Base-by-base conservation (phyloP, 495 filamentous ascomycete genomes). In the Neurospora tetraspora region DNA sequence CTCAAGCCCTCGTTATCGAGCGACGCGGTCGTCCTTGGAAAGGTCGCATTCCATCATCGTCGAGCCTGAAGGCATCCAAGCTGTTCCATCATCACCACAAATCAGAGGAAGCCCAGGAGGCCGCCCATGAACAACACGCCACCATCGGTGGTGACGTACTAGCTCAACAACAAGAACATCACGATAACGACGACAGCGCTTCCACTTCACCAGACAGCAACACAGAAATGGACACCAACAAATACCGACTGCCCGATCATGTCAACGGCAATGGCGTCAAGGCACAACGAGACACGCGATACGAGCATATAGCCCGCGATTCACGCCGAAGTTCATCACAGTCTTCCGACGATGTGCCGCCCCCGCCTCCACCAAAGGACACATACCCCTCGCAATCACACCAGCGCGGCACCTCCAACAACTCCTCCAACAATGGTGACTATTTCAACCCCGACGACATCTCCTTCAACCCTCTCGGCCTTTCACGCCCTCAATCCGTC, bases 401-500 rank as follows among this genome's bases (percentile, higher is more conserved):
- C 68, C 69, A 70, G 14, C 74, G 53, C 68, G 47, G 71, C 53
- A 42, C 71, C 73, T 45, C 72, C 61, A 40, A 73, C 79, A 20
- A 72, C 80, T 34, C 76, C 53, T 34, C 53, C 14, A 34, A 34
- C 14, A 34, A 61, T 31, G 5, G 79, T 69, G 78, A 78, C 27
- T 78, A 82, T 9, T 85, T 82, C 72, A 76, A 79, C 31, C 80
- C 81, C 7, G 84, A 86, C 74, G 77, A 79, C 16, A 74, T 83
- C 69, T 83, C 82, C 72, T 88, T 88, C 71, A 89, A 87, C 69
- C 85, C 86, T 5, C 82, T 88, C 23, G 85, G 86, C 23, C 81
- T 88, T 39, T 82, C 85, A 11, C 86, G 93, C n/a, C 83, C 92
- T 5, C 89, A 91, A 20, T 96, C 94, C 5, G 91, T 96, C 39